Evolutionary conservation across 495 filamentous ascomycete species (phyloP), one percentile per base, ranked within the genome.

Genomic region (Ramalina peruviana): DNA sequence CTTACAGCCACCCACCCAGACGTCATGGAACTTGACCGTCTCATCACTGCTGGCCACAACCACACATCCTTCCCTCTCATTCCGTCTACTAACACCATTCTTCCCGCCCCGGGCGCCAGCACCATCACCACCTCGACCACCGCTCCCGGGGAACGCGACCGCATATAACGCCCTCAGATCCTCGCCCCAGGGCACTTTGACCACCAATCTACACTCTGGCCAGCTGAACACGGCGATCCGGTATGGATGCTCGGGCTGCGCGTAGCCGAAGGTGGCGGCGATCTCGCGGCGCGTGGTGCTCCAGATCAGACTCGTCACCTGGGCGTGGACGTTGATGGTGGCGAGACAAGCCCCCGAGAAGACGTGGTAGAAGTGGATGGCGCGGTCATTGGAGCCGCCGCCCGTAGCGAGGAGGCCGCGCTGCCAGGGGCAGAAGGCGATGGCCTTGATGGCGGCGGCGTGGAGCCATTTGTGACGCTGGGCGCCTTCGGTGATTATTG

Each of bases 381-480:
- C 82, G 53, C 88, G 85, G 64, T 97, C 90, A 60, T 94, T 95
- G 43, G 83, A 84, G 17, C 92, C 92, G 25, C 92, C 92, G 1
- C 92, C 92, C 7, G 89, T 94, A 25, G 92, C 92, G 43, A 98
- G 68, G 1, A 98, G 70, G 16, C 84, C 83, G 27, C 81, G 76
- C 49, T 88, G 86, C 90, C 90, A 97, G 5, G 92, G 92, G 40
- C 92, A 94, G 66, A 97, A 97, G 10, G 92, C 92, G 53, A 97
- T 89, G 20, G 92, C 92, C 64, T 98, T 98, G 57, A 96, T 85
- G 9, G 92, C 92, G 1, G 92, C 90, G 13, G 81, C 76, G 64
- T 97, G 87, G 7, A 67, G 36, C 73, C 92, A 86, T 33, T 73
- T 74, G 60, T 93, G 79, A 54, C 79, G 84, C 57, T 85, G 80